Conservation (phyloP, 805 yeast genomes). For the Ogataea degrootiae region DNA sequence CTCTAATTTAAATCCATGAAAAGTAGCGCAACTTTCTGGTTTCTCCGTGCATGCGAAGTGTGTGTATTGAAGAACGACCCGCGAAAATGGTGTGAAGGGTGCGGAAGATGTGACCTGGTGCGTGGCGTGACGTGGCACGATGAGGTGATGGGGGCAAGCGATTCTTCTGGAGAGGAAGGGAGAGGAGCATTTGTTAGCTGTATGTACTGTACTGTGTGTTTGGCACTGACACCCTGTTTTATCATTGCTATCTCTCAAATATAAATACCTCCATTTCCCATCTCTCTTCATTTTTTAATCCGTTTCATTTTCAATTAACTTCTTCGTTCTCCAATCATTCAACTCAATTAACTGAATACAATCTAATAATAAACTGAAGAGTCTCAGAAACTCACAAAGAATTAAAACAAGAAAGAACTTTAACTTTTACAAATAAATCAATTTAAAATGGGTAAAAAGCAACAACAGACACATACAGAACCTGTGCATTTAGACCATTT, state of each 20-base stretch:
- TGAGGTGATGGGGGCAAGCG: too few species aligned
- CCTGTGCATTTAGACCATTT: conserved; percentile 30
- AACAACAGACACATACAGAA: conserved; percentile 18
- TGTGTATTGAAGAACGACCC: too few species aligned
- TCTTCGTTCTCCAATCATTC: conserved; percentile 1
- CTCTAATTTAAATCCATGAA: too few species aligned
- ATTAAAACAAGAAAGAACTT: not conserved
- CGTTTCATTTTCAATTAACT: not conserved
- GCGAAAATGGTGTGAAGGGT: too few species aligned
- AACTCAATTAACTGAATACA: not conserved
- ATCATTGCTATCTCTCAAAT: not conserved
- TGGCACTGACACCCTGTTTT: too few species aligned
- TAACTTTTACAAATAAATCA: not conserved
- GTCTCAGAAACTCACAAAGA: not conserved
- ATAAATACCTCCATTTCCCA: not conserved
- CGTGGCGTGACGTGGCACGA: too few species aligned
- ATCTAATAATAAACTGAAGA: not conserved
- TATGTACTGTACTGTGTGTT: too few species aligned
- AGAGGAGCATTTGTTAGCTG: too few species aligned
- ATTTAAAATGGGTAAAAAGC: conserved; percentile 23
- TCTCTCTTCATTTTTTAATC: not conserved
- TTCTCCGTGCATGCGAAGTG: too few species aligned
- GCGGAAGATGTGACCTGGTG: too few species aligned
- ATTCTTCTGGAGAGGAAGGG: too few species aligned
- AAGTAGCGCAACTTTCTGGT: too few species aligned